Evolutionary conservation across 176 grass and related monocot genomes (phyloP).

Genomic region (Oryza australiensis): DNA sequence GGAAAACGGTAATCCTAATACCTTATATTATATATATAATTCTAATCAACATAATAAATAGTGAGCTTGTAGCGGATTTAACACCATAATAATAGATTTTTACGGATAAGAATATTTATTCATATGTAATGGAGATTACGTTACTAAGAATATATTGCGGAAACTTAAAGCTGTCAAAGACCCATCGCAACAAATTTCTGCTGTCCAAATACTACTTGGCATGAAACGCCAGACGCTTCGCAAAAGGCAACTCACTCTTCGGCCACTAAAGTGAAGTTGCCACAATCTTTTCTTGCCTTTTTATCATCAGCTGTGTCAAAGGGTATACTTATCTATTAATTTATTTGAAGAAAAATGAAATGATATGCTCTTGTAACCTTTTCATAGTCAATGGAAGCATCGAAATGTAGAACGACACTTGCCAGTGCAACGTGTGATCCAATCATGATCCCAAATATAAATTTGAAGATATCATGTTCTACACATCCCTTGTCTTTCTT

Average conservation of each 20-base stretch:
- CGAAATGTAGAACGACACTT: background rate
- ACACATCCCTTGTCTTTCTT: background rate
- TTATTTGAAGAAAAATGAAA: background rate
- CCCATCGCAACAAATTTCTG: background rate
- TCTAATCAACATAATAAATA: no score
- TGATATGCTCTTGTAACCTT: background rate
- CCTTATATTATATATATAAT: no score
- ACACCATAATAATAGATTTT: no score
- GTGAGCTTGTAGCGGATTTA: no score
- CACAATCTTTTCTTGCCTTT: background rate
- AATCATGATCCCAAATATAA: background rate
- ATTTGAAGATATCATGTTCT: background rate
- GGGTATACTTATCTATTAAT: background rate
- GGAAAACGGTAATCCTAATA: no score
- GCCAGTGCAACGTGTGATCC: background rate
- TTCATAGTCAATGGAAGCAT: background rate
- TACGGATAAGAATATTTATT: no score
- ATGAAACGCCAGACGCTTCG: conserved; percentile 1
- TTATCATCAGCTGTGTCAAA: background rate
- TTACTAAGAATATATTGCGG: no score
- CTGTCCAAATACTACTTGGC: conserved; percentile 4
- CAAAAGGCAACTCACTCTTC: background rate
- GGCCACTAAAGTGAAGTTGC: background rate
- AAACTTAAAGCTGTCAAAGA: no score
- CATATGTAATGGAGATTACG: no score